Evolutionary conservation across 768 basidiomycete species (phyloP).

Genomic region (Termitomyces bulborhizus): DNA sequence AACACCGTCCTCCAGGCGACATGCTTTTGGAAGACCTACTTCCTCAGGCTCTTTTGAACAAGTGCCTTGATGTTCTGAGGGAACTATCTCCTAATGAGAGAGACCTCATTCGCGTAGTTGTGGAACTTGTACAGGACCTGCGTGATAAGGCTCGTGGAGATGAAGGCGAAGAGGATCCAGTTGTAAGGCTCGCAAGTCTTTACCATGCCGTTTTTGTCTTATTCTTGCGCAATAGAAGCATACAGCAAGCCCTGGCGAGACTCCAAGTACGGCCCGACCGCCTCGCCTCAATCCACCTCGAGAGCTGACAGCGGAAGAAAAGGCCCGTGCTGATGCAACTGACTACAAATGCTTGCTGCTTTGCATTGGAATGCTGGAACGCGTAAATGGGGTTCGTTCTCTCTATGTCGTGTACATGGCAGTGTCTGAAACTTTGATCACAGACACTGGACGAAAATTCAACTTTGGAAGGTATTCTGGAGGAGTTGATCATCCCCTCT

Average conservation of each 20-base stretch:
- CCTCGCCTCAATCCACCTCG: conserved; percentile 17
- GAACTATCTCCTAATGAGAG: conserved; percentile 67
- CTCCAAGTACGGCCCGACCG: conserved; percentile 19
- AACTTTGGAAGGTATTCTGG: conserved; percentile 65
- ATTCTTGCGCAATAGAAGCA: conserved; percentile 9
- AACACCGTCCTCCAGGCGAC: conserved; percentile 40
- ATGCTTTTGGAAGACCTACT: conserved; percentile 74
- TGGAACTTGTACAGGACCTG: conserved; percentile 82
- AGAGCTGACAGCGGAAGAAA: conserved; percentile 56
- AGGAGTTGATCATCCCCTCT: conserved; percentile 82
- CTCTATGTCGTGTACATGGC: not conserved
- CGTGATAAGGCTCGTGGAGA: conserved; percentile 44
- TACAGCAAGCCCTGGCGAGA: conserved; percentile 21
- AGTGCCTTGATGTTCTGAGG: conserved; percentile 79
- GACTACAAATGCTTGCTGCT: conserved; percentile 73
- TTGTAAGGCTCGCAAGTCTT: conserved; percentile 10
- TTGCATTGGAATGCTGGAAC: conserved; percentile 80
- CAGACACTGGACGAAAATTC: conserved; percentile 67
- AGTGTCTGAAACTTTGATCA: not conserved
- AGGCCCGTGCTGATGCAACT: conserved; percentile 48
- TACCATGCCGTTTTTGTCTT: not conserved
- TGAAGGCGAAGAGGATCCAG: conserved; percentile 28
- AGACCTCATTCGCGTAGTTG: conserved; percentile 83
- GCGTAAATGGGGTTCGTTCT: conserved; percentile 70
- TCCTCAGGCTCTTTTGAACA: conserved; percentile 62